Conservation (phyloP, 139 green algal species). For the Axilococcus clingmanii region DNA sequence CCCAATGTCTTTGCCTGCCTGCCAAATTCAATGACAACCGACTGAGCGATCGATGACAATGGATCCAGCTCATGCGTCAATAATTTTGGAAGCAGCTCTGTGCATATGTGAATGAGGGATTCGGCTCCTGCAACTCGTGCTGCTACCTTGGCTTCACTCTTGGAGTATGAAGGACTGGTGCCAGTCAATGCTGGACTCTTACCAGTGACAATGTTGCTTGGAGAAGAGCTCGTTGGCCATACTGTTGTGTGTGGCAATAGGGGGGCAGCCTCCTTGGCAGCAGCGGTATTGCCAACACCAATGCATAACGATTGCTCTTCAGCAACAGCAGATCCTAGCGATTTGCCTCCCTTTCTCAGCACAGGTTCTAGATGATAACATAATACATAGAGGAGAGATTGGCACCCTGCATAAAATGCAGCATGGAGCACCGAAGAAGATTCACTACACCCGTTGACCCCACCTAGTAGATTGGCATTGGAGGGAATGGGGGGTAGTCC, state of each 20-base stretch:
- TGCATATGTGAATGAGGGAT: conserved; percentile 39
- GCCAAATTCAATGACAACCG: conserved; percentile 24
- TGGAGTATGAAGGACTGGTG: too few relatives aligned
- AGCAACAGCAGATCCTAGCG: too few relatives aligned
- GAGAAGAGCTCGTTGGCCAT: too few relatives aligned
- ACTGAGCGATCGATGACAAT: conserved; percentile 42
- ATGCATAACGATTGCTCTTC: too few relatives aligned
- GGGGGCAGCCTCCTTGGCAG: background rate
- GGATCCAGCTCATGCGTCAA: conserved; percentile 49
- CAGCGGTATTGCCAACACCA: background rate
- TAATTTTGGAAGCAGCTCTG: conserved; percentile 34
- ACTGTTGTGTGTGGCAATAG: background rate
- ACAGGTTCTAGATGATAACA: conserved; percentile 80
- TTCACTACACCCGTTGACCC: background rate
- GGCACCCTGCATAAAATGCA: conserved; percentile 62
- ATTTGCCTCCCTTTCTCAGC: conserved; percentile 12
- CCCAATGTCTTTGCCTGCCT: conserved; percentile 28
- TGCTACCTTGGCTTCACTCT: background rate
- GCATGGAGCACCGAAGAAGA: conserved; percentile 11
- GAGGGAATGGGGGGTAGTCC: conserved; percentile 28
- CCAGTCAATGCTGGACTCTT: too few relatives aligned
- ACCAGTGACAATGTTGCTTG: too few relatives aligned
- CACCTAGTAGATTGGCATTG: background rate
- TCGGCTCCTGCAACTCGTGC: conserved; percentile 4
- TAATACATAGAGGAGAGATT: conserved; percentile 79